Base-by-base conservation (phyloP, 805 yeast species). In the Candida nemodendra region DNA sequence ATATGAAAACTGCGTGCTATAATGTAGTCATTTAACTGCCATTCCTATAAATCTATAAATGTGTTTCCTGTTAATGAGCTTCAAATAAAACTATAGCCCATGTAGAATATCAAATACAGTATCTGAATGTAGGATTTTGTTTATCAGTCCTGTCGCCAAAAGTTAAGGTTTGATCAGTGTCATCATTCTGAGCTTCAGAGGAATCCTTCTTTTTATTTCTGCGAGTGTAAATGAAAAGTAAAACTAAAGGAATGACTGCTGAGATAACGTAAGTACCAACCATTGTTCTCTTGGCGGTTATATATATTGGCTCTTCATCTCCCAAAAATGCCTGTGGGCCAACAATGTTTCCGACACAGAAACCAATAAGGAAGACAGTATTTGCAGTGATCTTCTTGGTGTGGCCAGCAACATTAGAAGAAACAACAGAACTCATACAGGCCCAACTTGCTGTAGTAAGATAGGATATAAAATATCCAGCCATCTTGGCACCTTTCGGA, bases 321-420 rank as follows among this genome's bases (percentile, higher is more conserved):
- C 57, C 56, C 30, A 58, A 54, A 48, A 74, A 75, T 4, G 76
- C 63, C 44, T 74, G 79, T 1, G 82, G 80, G 3, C 83, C 83
- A 33, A 68, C 59, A 32, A 74, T 58, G 50, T 76, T 78, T 16
- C 83, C 83, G 7, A 65, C 71, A 53, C 78, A 71, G 56, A 69
- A 76, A 4, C 72, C 74, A 33, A 77, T 51, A 27, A 78, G 62
- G 40, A 62, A 56, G 21, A 71, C 45, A 2, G 76, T 72, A 50
- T 66, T 73, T 2, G 64, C 69, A 2, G 72, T 63, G 32, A 66
- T 57, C 53, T 76, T 76, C 61, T 78, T 79, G 9, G 84, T 76
- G 50, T 70, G 72, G 7, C 84, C 84, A 5, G 76, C 75, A 32
- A 69, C 65, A 48, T 76, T 76, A 5, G 76, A 61, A 18, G 78